Evolutionary conservation across 225 moss, liverwort and hornwort species (phyloP).

Genomic region (Physcomitrellopsis africana): DNA sequence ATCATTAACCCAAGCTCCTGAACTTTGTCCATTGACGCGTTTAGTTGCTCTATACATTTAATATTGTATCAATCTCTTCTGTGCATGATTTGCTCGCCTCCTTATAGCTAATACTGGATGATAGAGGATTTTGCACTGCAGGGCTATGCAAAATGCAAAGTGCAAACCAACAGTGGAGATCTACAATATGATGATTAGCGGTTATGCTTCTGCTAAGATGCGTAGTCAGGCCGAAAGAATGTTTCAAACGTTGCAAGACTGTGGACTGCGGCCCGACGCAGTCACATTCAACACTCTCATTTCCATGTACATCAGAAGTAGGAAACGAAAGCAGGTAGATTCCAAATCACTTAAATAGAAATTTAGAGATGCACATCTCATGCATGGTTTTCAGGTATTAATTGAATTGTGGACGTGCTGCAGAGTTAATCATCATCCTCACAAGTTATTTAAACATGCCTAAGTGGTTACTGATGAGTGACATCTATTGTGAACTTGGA

Average conservation of each 20-base stretch:
- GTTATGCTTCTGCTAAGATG: conserved; percentile 63
- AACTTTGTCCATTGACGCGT: conserved; percentile 1
- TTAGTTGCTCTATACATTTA: background rate
- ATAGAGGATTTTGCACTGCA: conserved; percentile 30
- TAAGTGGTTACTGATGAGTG: background rate
- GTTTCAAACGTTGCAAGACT: conserved; percentile 52
- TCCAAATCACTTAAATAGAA: background rate
- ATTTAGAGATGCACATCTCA: background rate
- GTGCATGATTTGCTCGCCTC: conserved; percentile 5
- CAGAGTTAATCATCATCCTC: background rate
- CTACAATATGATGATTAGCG: conserved; percentile 70
- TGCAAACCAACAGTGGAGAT: conserved; percentile 64
- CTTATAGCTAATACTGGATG: background rate
- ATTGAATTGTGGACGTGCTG: conserved; percentile 16
- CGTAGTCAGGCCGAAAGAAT: conserved; percentile 58
- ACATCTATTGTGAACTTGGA: conserved; percentile 5
- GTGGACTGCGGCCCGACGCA: conserved; percentile 55
- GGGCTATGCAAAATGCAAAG: conserved; percentile 64
- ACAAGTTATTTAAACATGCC: background rate
- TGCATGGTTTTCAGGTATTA: background rate
- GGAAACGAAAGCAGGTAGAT: conserved; percentile 53
- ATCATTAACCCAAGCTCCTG: background rate
- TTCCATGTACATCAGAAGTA: conserved; percentile 65
- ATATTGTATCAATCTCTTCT: background rate
- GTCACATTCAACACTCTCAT: conserved; percentile 73